phyloP scores from a whole-genome alignment of 192 early-diverging fungal species.

The Rhizophagus clarus region DNA sequence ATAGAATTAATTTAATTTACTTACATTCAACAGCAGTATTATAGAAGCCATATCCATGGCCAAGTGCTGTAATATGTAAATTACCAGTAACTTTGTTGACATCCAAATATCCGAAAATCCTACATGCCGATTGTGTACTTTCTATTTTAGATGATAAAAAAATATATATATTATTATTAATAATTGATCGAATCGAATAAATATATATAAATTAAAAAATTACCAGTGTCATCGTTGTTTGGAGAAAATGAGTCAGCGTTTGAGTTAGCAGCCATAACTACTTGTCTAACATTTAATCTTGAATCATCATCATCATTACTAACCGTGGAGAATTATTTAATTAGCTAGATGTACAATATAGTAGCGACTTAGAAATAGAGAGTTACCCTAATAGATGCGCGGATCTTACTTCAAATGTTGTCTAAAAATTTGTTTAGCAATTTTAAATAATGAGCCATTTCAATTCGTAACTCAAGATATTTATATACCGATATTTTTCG shows the following conservation, averaged over 20 bases:
- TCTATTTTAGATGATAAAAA: background rate
- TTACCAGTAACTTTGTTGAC: slow-evolving; percentile 86
- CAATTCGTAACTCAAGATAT: background rate
- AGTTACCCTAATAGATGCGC: slow-evolving; percentile 27
- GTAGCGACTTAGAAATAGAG: background rate
- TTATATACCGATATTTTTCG: slow-evolving; percentile 52
- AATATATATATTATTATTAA: background rate
- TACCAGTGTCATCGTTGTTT: background rate
- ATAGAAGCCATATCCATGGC: slow-evolving; percentile 78
- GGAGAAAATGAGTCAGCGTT: background rate
- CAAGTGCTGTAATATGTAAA: slow-evolving; percentile 87
- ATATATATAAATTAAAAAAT: background rate
- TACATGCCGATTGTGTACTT: slow-evolving; percentile 64
- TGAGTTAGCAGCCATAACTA: background rate
- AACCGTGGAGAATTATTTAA: background rate
- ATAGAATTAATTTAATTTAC: background rate
- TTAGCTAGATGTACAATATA: background rate
- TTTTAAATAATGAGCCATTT: background rate
- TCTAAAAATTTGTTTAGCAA: slow-evolving; percentile 11
- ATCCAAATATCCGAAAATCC: slow-evolving; percentile 69
- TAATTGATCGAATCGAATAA: background rate
- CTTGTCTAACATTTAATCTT: slow-evolving; percentile 14
- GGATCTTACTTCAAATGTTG: slow-evolving; percentile 21
- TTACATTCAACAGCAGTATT: slow-evolving; percentile 71
- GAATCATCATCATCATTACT: background rate